A percentile compares a stretch with the other conserved stretches of the same genome.
These are phyloP conservation scores for Saccharomyces hybrid DNA, from an alignment of 1,139 yeast genomes.

Conservation along the genomic window DNA sequence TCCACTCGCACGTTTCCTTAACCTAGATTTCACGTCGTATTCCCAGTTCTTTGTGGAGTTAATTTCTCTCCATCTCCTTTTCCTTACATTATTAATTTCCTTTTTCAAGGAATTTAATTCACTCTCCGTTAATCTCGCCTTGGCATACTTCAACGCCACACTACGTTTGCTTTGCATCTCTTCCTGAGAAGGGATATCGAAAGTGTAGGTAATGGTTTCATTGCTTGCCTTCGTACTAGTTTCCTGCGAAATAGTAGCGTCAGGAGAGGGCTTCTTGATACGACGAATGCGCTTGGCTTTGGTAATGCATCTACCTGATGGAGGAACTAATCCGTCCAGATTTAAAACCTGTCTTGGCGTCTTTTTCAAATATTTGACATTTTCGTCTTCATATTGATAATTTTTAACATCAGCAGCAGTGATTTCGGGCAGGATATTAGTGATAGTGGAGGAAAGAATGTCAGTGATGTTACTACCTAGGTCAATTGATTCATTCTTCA, in stretches of 20 bases:
- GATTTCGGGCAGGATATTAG: slow-evolving; percentile 3
- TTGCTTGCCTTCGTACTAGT: not conserved
- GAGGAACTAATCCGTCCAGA: slow-evolving; percentile 13
- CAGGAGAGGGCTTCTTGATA: not conserved
- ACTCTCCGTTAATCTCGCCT: slow-evolving; percentile 31
- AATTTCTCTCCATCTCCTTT: slow-evolving; percentile 84
- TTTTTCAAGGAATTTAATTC: slow-evolving; percentile 56
- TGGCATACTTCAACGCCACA: slow-evolving; percentile 22
- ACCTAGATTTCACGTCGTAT: slow-evolving; percentile 73
- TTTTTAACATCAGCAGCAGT: not conserved
- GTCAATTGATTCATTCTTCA: not conserved
- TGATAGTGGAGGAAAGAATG: slow-evolving; percentile 5
- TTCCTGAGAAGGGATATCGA: not conserved
- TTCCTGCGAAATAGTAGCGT: not conserved
- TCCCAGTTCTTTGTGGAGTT: slow-evolving; percentile 79
- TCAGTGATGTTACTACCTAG: not conserved
- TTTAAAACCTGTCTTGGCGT: slow-evolving; percentile 10
- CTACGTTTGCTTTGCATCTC: slow-evolving; percentile 32
- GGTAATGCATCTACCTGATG: slow-evolving; percentile 3
- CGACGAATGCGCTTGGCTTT: not conserved
- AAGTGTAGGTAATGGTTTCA: not conserved
- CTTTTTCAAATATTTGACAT: slow-evolving; percentile 1
- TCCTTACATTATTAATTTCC: slow-evolving; percentile 62
- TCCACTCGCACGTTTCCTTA: slow-evolving; percentile 59
- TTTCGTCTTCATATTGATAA: not conserved